Conservation (phyloP, 495 filamentous ascomycete genomes). For the Tirmania nivea region DNA sequence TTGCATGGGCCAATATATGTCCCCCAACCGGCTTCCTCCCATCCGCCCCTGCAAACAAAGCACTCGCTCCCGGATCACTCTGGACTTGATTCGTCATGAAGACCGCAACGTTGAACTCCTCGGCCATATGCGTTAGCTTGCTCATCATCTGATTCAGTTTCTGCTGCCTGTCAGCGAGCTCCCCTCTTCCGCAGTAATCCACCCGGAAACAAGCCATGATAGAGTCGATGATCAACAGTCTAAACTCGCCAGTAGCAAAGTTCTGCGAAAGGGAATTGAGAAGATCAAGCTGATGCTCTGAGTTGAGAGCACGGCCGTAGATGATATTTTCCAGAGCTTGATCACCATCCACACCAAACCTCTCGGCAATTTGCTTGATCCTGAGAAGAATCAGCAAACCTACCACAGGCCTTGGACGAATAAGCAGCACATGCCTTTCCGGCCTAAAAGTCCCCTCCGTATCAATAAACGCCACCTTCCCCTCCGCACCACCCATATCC, state of each 20-base stretch:
- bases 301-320: slow-evolving; percentile 50
- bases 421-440: slow-evolving; percentile 25
- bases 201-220: slow-evolving; percentile 63
- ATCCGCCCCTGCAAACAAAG: slow-evolving; percentile 59
- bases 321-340: slow-evolving; percentile 53
- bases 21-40: slow-evolving; percentile 56
- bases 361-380: slow-evolving; percentile 46
- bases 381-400: not conserved
- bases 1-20: slow-evolving; percentile 62
- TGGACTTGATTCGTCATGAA: slow-evolving; percentile 70
- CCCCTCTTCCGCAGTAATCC: slow-evolving; percentile 52
- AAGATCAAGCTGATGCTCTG: slow-evolving; percentile 47
- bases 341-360: slow-evolving; percentile 43
- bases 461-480: slow-evolving; percentile 63
- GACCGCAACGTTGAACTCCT: slow-evolving; percentile 62
- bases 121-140: slow-evolving; percentile 50
- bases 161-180: slow-evolving; percentile 56
- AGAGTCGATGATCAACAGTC: slow-evolving; percentile 54
- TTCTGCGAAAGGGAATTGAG: slow-evolving; percentile 42
- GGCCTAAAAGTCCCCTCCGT: slow-evolving; percentile 64
- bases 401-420: slow-evolving; percentile 1
- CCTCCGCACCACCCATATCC: slow-evolving; percentile 51
- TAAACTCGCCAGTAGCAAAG: slow-evolving; percentile 47
- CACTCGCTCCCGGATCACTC: slow-evolving; percentile 57
- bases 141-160: slow-evolving; percentile 51